Percentiles rank a stretch among this genome's conserved stretches.
Evolutionary conservation across 129 eudicot genomes (phyloP).

Genomic region (sunflower (Helianthus annuus)): DNA sequence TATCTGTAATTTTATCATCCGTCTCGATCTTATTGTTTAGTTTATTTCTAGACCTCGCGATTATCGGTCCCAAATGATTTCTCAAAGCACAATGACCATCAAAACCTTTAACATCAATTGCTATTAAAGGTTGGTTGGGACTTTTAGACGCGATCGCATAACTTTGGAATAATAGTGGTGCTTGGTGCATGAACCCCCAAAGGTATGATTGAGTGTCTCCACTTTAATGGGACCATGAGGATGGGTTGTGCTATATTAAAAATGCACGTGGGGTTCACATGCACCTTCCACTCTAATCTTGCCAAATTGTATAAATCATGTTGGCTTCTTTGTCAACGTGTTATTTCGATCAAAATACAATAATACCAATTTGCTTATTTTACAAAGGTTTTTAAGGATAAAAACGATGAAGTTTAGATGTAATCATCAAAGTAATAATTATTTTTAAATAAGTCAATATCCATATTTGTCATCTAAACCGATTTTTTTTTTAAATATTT

Average conservation of each 20-base stretch:
- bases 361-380: background rate
- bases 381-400: background rate
- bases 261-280: slow-evolving; percentile 41
- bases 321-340: slow-evolving; percentile 25
- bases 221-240: slow-evolving; percentile 30
- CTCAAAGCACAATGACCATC: slow-evolving; percentile 8
- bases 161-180: slow-evolving; percentile 14
- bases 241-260: slow-evolving; percentile 29
- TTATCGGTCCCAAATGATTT: background rate
- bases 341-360: slow-evolving; percentile 1
- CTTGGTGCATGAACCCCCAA: slow-evolving; percentile 29
- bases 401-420: too few species aligned
- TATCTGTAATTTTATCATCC: background rate
- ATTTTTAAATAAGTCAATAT: too few species aligned
- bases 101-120: slow-evolving; percentile 10
- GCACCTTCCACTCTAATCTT: slow-evolving; percentile 20
- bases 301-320: slow-evolving; percentile 22
- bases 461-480: too few species aligned
- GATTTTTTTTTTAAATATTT: too few species aligned
- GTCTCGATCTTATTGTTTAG: background rate
- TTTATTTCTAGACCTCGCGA: background rate
- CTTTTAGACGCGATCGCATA: slow-evolving; percentile 11
- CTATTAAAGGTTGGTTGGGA: slow-evolving; percentile 9
- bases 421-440: too few species aligned
- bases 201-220: slow-evolving; percentile 25